Conservation (phyloP, 352 stramenopile genomes). For the Ophiocytium majus region DNA sequence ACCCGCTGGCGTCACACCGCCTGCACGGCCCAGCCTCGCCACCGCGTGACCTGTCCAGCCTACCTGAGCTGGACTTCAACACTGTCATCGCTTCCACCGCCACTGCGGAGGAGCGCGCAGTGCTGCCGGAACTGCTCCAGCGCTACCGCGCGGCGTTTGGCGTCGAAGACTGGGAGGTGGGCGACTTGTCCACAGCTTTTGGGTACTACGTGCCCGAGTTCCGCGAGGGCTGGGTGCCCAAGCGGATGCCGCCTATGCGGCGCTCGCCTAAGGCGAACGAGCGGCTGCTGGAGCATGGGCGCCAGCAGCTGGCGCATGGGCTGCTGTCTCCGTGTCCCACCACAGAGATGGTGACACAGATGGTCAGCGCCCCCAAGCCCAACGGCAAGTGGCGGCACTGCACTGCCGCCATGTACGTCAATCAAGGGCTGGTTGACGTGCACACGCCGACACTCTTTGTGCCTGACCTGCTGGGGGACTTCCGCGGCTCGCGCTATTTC, state of each 20-base stretch:
- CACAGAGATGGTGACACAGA: neutral
- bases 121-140: neutral
- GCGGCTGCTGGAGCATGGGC: neutral
- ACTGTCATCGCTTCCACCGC: neutral
- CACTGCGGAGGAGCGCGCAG: neutral
- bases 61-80: neutral
- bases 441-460: neutral
- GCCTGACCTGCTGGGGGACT: neutral
- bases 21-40: neutral
- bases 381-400: neutral
- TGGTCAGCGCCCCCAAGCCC: neutral
- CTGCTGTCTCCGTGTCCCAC: neutral
- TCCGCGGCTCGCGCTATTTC: neutral
- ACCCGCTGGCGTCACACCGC: neutral
- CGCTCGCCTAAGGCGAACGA: neutral
- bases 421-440: neutral
- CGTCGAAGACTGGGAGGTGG: neutral
- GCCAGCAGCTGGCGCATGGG: neutral
- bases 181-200: neutral
- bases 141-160: neutral
- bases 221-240: neutral
- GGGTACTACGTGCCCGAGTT: neutral
- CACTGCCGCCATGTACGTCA: neutral
- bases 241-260: neutral
- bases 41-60: neutral